Evolutionary conservation across 768 basidiomycete species (phyloP), one percentile per base, ranked within the genome.

Genomic region (Mycena filopes): DNA sequence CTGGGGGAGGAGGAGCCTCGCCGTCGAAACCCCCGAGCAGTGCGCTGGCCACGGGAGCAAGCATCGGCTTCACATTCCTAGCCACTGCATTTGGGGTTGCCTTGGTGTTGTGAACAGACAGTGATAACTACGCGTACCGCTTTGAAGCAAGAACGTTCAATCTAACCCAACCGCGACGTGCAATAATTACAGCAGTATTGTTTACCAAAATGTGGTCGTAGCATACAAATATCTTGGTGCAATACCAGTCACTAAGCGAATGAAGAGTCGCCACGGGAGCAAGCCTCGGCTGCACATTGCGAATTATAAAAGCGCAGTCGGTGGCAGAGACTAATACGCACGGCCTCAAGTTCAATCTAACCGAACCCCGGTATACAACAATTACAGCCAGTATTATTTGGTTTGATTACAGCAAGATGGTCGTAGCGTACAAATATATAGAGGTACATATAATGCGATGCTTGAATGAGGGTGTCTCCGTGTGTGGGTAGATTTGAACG

Each of bases 41-140:
- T 33, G 55, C 36, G 6, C 40, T 63, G 9, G 41, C 49, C 29
- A 63, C 20, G 16, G 38, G 47, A 2, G 55, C 21, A 16, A 45
- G 16, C 45, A 25, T 41, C 23, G 10, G 21, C 20, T 33, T 29
- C 11, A 33, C 43, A 0, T 4, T 50, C 2, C 9, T 50, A n/a
- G 40, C 62, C 1, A 12, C 55, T 0, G 23, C 57, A 4, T 43
- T 63, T 20, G 62, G 48, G 4, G 45, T 63, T 29, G 47, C 42
- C 21, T 20, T 63, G 26, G 53, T 40, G 25, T 29, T 63, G 40
- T 54, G 38, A 62, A 53, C 21, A 46, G 45, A 23, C n/a, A 46
- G 21, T 46, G 15, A 28, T 26, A n/a, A n/a, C n/a, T n/a, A n/a
- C n/a, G n/a, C n/a, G n/a, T n/a, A n/a, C n/a, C n/a, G n/a, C n/a